These are phyloP conservation scores for Sclerotiophoma versabilis DNA, from an alignment of 2,329 filamentous ascomycete species.

Conservation along the genomic window DNA sequence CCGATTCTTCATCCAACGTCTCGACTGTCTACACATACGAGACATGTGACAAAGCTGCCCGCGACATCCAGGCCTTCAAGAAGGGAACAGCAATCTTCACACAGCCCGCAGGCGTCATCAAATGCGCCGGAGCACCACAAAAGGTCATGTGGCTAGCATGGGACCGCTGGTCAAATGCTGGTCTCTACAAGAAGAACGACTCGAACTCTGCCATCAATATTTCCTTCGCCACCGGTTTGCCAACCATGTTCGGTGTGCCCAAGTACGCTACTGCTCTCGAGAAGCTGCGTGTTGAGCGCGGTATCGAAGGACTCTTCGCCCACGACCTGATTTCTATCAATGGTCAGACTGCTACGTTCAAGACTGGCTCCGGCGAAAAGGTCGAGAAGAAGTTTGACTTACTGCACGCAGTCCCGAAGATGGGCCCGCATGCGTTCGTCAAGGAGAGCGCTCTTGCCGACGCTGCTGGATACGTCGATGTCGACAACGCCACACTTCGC, in stretches of 20 bases:
- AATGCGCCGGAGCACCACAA: conserved; percentile 51
- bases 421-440: conserved; percentile 47
- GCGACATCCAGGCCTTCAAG: conserved; percentile 40
- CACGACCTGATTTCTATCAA: conserved; percentile 49
- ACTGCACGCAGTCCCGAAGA: conserved; percentile 50
- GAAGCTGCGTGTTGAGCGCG: conserved; percentile 44
- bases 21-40: conserved; percentile 51
- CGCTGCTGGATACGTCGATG: conserved; percentile 48
- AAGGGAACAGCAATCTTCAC: conserved; percentile 50
- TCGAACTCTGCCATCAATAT: conserved; percentile 45
- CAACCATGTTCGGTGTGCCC: conserved; percentile 51
- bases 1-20: conserved; percentile 41
- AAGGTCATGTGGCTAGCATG: conserved; percentile 54
- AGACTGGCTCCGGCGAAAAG: conserved; percentile 31
- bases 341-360: conserved; percentile 48
- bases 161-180: conserved; percentile 48
- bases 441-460: conserved; percentile 46
- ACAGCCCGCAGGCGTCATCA: conserved; percentile 49
- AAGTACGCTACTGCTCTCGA: conserved; percentile 50
- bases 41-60: conserved; percentile 48
- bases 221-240: conserved; percentile 49
- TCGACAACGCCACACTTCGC: conserved; percentile 44
- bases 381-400: conserved; percentile 48
- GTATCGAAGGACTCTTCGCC: conserved; percentile 49
- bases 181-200: conserved; percentile 40